Evolutionary conservation across 176 grass and related monocot genomes (phyloP), one percentile per base, ranked within the genome.

Genomic region (Puccinellia tenuiflora): DNA sequence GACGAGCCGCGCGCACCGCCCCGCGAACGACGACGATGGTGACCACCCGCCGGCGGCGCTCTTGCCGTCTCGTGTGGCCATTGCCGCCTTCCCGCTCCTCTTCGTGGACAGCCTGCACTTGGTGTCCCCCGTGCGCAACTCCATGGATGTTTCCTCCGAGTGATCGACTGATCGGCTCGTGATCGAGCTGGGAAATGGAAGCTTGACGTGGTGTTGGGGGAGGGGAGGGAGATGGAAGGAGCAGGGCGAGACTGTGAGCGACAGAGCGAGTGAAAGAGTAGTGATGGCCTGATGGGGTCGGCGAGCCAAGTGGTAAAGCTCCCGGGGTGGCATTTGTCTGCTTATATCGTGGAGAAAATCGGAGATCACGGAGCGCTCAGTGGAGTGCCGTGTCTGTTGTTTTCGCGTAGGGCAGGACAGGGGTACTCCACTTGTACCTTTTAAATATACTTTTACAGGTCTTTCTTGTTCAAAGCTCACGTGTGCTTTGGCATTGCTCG

Each of bases 1-100:
- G 37, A 88, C 79, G 50, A 86, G 63, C 46, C 45, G 5, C 29
- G 81, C 75, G 53, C 87, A 92, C 59, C 90, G 80, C 3, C 86
- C 65, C 40, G 53, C 39, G 75, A 92, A 87, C 34, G 90, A 83
- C 28, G 42, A 47, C 68, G 12, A 17, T 14, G 10, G 3, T 1
- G 8, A 10, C 1, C 43, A 55, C 26, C 65, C 34, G 34, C 2
- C 18, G 64, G 42, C 40, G 24, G 18, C 46, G 62, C 0, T 35
- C 30, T 34, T 34, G 69, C 40, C 70, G 42, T 0, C 31, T 5
- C 1, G 71, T 4, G 20, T 18, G 69, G 40, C 40, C 81, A 51
- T 21, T 6, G 35, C 21, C 2, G 15, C 42, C 45, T 10, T 34
- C 7, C 28, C 30, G 50, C 66, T 20, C 71, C 20, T 62, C 68